Evolutionary conservation across 2,329 filamentous ascomycete genomes (phyloP).

Genomic region (Reticulascus tulasneorum): DNA sequence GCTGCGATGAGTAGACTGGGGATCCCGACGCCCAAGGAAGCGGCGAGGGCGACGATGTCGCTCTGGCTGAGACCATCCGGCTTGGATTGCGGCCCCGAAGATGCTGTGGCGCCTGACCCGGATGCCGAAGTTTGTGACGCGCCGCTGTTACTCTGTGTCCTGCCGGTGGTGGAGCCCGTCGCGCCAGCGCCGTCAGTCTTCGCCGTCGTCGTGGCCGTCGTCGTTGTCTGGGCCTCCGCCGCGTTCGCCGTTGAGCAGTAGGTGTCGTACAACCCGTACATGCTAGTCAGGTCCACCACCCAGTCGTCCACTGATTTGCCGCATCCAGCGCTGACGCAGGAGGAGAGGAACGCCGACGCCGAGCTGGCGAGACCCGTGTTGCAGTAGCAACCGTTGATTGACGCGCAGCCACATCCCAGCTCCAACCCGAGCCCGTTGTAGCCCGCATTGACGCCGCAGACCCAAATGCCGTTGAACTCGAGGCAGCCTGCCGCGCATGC

Average conservation of each 20-base stretch:
- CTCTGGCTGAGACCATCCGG: slow-evolving; percentile 19
- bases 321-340: slow-evolving; percentile 19
- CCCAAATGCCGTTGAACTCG: slow-evolving; percentile 16
- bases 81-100: not conserved
- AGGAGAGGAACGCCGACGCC: slow-evolving; percentile 19
- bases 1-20: slow-evolving; percentile 29
- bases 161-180: not conserved
- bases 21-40: slow-evolving; percentile 22
- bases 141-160: not conserved
- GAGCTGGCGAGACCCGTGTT: slow-evolving; percentile 17
- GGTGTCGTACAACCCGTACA: slow-evolving; percentile 17
- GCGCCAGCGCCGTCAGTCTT: not conserved
- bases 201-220: not conserved
- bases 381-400: slow-evolving; percentile 22
- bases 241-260: slow-evolving; percentile 22
- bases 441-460: slow-evolving; percentile 18
- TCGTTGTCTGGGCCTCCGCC: too few relatives aligned
- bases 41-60: slow-evolving; percentile 20
- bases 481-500: slow-evolving; percentile 20
- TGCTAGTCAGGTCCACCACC: slow-evolving; percentile 16
- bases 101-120: too few relatives aligned
- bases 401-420: slow-evolving; percentile 19
- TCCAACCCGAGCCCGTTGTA: slow-evolving; percentile 19
- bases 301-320: slow-evolving; percentile 15
- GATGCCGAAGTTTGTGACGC: too few relatives aligned